Evolutionary conservation across 2,329 filamentous ascomycete species (phyloP).

Genomic region (Stagonosporopsis vannaccii): DNA sequence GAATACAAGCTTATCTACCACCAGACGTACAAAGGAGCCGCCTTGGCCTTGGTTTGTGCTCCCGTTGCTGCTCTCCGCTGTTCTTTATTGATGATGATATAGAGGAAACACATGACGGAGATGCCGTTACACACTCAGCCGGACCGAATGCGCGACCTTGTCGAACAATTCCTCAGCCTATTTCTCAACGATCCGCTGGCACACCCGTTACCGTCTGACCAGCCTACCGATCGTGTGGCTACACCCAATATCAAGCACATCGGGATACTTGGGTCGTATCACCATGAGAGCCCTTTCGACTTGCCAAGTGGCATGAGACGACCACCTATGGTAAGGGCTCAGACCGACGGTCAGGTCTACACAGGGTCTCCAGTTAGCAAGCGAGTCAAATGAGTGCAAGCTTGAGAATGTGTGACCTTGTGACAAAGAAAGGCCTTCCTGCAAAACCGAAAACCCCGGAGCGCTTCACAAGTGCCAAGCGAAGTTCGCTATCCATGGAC

Average conservation of each 20-base stretch:
- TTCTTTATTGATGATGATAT: not conserved
- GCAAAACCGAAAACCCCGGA: not conserved
- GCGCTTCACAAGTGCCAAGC: not conserved
- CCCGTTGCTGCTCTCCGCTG: not conserved
- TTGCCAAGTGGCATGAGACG: conserved; percentile 36
- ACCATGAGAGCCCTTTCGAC: conserved; percentile 44
- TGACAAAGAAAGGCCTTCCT: not conserved
- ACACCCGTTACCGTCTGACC: conserved; percentile 23
- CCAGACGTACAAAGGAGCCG: conserved; percentile 58
- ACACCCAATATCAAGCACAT: conserved; percentile 39
- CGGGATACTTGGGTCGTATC: conserved; percentile 29
- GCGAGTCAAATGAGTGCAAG: conserved; percentile 5
- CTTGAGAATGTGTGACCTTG: not conserved
- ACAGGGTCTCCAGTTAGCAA: conserved; percentile 38
- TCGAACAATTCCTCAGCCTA: conserved; percentile 56
- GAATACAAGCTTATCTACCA: conserved; percentile 63
- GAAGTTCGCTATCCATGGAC: not conserved
- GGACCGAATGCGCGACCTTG: conserved; percentile 55
- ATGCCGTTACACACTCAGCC: conserved; percentile 50
- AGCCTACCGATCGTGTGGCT: conserved; percentile 25
- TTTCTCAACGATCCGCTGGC: conserved; percentile 56
- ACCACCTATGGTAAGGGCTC: conserved; percentile 24
- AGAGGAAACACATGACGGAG: conserved; percentile 50
- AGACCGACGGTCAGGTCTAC: conserved; percentile 24
- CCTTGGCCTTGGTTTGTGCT: conserved; percentile 54